phyloP scores from a whole-genome alignment of 106 monocot genomes.

The Phalaenopsis aphrodite region DNA sequence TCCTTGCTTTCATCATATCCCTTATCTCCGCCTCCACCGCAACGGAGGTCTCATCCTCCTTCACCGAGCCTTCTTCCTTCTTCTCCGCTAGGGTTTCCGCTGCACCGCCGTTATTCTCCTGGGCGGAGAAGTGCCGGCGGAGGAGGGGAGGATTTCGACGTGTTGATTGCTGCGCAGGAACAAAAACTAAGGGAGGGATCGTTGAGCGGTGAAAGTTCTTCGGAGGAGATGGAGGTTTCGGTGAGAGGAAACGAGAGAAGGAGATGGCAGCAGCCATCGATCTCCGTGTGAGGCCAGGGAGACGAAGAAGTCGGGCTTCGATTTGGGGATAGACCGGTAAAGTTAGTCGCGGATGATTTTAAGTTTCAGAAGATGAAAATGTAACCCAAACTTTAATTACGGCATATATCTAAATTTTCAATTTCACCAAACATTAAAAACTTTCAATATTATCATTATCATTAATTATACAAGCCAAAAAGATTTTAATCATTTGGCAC shows the following conservation, averaged over 20 bases:
- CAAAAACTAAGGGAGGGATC: background rate
- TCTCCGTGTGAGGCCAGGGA: background rate
- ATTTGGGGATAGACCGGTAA: conserved; percentile 2
- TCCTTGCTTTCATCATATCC: conserved; percentile 31
- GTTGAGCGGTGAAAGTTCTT: background rate
- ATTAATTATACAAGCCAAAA: too few relatives aligned
- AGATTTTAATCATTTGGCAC: too few relatives aligned
- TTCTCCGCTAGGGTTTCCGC: conserved; percentile 7
- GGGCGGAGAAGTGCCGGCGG: conserved; percentile 6
- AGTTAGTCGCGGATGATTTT: background rate
- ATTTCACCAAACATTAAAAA: too few relatives aligned
- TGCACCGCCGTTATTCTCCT: conserved; percentile 10
- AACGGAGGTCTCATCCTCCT: conserved; percentile 1
- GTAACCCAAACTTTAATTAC: too few relatives aligned
- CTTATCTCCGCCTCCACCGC: conserved; percentile 43
- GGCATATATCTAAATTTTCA: too few relatives aligned
- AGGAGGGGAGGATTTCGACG: background rate
- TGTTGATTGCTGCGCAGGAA: background rate
- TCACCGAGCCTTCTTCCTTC: background rate
- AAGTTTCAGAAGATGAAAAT: background rate
- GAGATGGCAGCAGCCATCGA: conserved; percentile 10
- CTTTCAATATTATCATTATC: too few relatives aligned
- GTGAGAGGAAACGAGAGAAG: conserved; percentile 13
- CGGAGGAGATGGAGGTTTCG: background rate
- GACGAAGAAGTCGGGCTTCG: background rate